Conservation (phyloP, 768 basidiomycete species). For the Calocera cornea region DNA sequence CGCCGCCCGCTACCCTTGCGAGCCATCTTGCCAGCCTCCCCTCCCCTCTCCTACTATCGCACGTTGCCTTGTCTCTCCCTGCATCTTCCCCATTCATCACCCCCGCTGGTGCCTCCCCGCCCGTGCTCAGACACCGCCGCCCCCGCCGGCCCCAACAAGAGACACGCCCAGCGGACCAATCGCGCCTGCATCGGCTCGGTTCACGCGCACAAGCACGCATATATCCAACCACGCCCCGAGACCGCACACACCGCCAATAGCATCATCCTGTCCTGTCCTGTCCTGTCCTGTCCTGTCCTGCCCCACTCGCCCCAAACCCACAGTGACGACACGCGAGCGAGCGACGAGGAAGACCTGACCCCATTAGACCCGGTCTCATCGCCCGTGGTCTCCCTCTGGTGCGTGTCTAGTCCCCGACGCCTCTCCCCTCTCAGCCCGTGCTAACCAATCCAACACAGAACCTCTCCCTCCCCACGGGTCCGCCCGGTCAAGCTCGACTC, state of each 20-base stretch:
- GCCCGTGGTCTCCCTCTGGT: neutral
- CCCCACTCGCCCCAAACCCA: too few relatives aligned
- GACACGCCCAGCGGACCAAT: neutral
- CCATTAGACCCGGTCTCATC: neutral
- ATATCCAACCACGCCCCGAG: neutral
- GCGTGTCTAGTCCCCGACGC: neutral
- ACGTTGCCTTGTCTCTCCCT: neutral
- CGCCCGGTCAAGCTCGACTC: neutral
- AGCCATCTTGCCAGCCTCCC: conserved; percentile 5
- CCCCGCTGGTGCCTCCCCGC: neutral
- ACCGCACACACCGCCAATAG: neutral
- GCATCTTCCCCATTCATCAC: neutral
- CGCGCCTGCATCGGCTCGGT: too few relatives aligned
- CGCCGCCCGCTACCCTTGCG: neutral
- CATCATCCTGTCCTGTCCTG: neutral
- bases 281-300: too few relatives aligned
- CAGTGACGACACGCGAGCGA: too few relatives aligned
- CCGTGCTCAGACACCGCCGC: neutral
- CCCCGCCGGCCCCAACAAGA: neutral
- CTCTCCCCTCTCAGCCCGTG: neutral
- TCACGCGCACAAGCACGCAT: neutral
- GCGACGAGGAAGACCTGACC: too few relatives aligned
- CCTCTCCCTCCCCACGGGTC: neutral
- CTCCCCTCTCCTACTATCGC: neutral
- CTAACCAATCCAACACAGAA: conserved; percentile 2